Percentiles rank a stretch among this genome's conserved stretches.
Evolutionary conservation across 164 flowering plant species (phyloP).

Genomic region (Amborella trichopoda): DNA sequence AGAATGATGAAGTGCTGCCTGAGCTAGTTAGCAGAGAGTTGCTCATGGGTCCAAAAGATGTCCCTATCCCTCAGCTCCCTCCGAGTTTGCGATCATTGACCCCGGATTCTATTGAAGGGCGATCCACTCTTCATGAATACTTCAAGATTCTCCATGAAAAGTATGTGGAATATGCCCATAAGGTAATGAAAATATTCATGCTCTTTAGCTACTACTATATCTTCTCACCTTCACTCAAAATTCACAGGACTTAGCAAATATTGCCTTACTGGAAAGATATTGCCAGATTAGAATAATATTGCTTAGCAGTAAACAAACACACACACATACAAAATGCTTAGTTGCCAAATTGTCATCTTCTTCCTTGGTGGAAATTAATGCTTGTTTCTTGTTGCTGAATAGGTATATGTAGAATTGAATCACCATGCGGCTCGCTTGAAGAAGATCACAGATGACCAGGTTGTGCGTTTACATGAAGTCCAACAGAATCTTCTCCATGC

Average conservation of each 20-base stretch:
- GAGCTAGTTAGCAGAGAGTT: constrained; percentile 84
- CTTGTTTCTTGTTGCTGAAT: background rate
- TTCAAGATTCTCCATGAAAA: constrained; percentile 82
- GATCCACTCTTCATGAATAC: constrained; percentile 78
- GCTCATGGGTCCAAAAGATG: constrained; percentile 61
- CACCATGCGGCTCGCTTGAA: constrained; percentile 66
- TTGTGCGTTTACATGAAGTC: constrained; percentile 42
- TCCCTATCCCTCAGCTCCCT: constrained; percentile 48
- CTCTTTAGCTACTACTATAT: no score
- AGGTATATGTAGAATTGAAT: constrained; percentile 87
- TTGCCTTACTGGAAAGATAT: no score
- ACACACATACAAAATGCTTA: no score
- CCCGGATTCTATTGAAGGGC: constrained; percentile 94
- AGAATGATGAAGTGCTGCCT: no score
- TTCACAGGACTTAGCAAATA: no score
- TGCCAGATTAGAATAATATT: no score
- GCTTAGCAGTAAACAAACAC: no score
- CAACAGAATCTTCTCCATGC: constrained; percentile 41
- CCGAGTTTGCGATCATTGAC: constrained; percentile 48
- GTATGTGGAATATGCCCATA: constrained; percentile 96
- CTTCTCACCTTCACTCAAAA: no score
- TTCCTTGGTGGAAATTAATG: no score
- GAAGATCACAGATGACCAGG: constrained; percentile 55
- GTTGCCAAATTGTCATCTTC: no score
- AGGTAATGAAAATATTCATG: no score